phyloP scores from a whole-genome alignment of 208 protist species.

The Blechomonas ayalai region DNA sequence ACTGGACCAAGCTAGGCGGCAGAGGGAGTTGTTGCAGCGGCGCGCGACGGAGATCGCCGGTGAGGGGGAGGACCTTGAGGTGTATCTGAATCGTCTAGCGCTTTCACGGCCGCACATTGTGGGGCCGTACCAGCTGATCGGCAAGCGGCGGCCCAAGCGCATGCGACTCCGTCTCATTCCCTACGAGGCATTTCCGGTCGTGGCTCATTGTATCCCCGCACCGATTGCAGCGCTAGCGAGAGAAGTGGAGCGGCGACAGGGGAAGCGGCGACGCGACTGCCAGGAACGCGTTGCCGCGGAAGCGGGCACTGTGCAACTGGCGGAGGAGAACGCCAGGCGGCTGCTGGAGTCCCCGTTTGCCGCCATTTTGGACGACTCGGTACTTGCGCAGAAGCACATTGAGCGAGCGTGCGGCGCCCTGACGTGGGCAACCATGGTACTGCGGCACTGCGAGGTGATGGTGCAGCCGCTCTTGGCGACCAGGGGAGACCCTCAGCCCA shows the following conservation, averaged over 20 bases:
- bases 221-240: slow-evolving; percentile 39
- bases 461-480: slow-evolving; percentile 21
- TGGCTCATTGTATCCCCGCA: slow-evolving; percentile 38
- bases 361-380: slow-evolving; percentile 29
- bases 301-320: background rate
- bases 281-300: background rate
- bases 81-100: slow-evolving; percentile 14
- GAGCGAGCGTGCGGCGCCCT: slow-evolving; percentile 47
- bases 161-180: slow-evolving; percentile 74
- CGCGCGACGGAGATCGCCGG: slow-evolving; percentile 1
- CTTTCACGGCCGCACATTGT: slow-evolving; percentile 20
- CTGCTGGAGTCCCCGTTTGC: slow-evolving; percentile 38
- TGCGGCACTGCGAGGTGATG: slow-evolving; percentile 26
- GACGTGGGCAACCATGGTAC: slow-evolving; percentile 42
- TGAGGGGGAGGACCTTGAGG: slow-evolving; percentile 14
- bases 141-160: slow-evolving; percentile 24
- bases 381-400: slow-evolving; percentile 36
- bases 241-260: slow-evolving; percentile 23
- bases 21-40: background rate
- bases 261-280: slow-evolving; percentile 7
- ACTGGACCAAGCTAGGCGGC: too few relatives aligned
- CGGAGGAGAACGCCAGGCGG: background rate
- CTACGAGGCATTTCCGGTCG: slow-evolving; percentile 64
- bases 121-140: slow-evolving; percentile 35
- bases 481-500: background rate